These are phyloP conservation scores for Phytopythium ostracodes DNA, from an alignment of 352 stramenopile species.

Conservation along the genomic window DNA sequence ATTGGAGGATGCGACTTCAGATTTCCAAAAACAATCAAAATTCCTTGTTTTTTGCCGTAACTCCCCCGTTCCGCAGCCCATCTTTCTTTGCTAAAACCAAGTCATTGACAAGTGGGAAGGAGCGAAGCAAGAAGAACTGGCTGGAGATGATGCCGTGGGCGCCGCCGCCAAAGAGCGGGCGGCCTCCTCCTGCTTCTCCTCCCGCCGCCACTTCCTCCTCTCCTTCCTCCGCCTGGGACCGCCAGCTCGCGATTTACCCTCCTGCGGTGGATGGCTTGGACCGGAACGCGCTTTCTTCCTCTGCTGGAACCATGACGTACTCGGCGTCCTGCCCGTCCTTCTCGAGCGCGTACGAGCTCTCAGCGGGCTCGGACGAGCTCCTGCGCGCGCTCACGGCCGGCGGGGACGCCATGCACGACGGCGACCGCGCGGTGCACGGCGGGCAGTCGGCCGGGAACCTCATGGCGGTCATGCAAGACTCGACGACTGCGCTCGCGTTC, in stretches of 20 bases:
- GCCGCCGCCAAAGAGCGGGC: not conserved
- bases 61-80: too few relatives aligned
- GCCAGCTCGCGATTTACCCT: not conserved
- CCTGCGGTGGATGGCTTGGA: not conserved
- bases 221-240: not conserved
- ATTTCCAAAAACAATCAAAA: not conserved
- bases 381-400: constrained; percentile 29
- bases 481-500: not conserved
- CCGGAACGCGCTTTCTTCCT: constrained; percentile 13
- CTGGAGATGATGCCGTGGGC: constrained; percentile 4
- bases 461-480: constrained; percentile 7
- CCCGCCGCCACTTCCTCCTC: not conserved
- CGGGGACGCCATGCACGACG: constrained; percentile 17
- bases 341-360: constrained; percentile 54
- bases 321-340: constrained; percentile 76
- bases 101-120: not conserved
- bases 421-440: constrained; percentile 15
- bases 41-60: not conserved
- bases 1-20: not conserved
- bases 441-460: constrained; percentile 12
- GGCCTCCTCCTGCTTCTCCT: not conserved
- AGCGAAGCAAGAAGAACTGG: not conserved
- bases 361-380: constrained; percentile 31
- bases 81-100: too few relatives aligned
- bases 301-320: constrained; percentile 34